These are phyloP conservation scores for Coemansia sp. DNA, from an alignment of 192 early-diverging fungal species.

Conservation along the genomic window DNA sequence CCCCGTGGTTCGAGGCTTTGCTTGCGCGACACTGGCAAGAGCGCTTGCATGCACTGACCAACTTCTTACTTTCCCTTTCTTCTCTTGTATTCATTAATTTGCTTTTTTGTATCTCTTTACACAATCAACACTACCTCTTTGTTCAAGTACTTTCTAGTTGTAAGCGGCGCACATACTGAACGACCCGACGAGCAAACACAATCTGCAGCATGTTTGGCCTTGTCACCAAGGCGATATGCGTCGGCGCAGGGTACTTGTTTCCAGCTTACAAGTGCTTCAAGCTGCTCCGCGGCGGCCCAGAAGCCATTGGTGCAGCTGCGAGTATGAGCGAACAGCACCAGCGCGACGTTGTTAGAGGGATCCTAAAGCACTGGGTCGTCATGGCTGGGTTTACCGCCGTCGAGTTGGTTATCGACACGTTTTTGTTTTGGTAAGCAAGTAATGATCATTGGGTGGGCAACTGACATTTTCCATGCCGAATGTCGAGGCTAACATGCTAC, in stretches of 20 bases:
- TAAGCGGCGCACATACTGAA: too few species aligned
- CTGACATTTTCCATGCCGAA: not conserved
- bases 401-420: constrained; percentile 50
- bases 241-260: constrained; percentile 42
- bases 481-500: not conserved
- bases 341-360: constrained; percentile 43
- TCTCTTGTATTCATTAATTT: not conserved
- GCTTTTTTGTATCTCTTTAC: not conserved
- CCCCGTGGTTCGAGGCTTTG: constrained; percentile 21
- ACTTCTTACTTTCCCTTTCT: not conserved
- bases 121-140: not conserved
- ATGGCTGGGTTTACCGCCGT: constrained; percentile 50
- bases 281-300: constrained; percentile 43
- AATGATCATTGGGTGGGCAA: not conserved
- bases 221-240: constrained; percentile 39
- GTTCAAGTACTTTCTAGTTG: not conserved
- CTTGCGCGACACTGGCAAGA: not conserved
- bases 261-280: constrained; percentile 54
- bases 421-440: constrained; percentile 52
- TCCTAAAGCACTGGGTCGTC: constrained; percentile 55
- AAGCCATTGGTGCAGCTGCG: constrained; percentile 23
- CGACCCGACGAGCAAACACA: not conserved
- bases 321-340: constrained; percentile 7
- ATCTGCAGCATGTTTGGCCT: constrained; percentile 33
- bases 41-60: not conserved